Evolutionary conservation across 1,284 basidiomycete species (phyloP).

Genomic region (Irpex sp.): DNA sequence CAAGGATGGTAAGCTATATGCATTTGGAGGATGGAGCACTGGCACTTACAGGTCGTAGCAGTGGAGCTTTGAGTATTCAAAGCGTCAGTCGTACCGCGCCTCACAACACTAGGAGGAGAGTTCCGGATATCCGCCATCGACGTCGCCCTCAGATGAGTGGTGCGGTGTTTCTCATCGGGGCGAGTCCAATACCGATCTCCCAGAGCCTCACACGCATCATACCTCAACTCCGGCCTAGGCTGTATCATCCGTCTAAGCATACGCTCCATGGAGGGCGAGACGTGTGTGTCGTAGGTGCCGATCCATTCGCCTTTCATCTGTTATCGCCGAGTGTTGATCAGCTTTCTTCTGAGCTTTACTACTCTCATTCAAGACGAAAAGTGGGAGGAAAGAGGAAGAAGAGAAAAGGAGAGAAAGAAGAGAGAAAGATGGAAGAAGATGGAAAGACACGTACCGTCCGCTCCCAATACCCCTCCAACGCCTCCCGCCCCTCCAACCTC

Average conservation of each 20-base stretch:
- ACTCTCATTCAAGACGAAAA: too few species aligned
- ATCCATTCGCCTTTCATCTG: constrained; percentile 80
- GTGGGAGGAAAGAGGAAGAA: not conserved
- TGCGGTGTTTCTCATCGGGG: constrained; percentile 19
- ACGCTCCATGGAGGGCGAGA: constrained; percentile 63
- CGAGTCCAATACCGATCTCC: constrained; percentile 63
- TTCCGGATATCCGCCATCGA: constrained; percentile 38
- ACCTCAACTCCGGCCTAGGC: constrained; percentile 71
- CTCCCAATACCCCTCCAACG: too few species aligned
- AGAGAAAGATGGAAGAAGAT: constrained; percentile 5
- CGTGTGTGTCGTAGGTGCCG: constrained; percentile 58
- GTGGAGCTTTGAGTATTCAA: too few species aligned
- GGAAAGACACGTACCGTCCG: not conserved
- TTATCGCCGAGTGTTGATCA: too few species aligned
- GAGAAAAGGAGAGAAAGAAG: constrained; percentile 27
- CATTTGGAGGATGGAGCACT: too few species aligned
- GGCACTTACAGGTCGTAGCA: too few species aligned
- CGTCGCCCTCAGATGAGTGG: constrained; percentile 36
- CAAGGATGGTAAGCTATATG: too few species aligned
- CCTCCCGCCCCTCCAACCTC: not conserved
- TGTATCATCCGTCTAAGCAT: constrained; percentile 74
- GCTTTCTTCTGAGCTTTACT: constrained; percentile 26
- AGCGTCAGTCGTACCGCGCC: too few species aligned
- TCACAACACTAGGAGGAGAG: not conserved
- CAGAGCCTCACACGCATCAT: constrained; percentile 63